Base-by-base conservation (phyloP, 495 filamentous ascomycete species). In the Schizothecium vesticola region DNA sequence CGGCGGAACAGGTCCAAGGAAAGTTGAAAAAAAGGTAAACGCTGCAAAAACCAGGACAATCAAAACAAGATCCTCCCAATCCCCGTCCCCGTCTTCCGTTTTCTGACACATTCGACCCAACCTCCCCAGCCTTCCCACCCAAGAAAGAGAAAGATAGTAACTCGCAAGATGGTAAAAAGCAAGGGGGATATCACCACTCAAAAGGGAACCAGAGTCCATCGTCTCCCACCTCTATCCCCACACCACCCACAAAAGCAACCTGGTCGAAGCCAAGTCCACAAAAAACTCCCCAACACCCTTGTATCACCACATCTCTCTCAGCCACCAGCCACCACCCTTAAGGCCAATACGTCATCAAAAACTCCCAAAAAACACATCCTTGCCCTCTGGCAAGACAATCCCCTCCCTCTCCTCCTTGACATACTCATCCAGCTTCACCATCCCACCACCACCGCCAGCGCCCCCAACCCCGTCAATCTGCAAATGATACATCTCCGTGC, bases 361-460 rank as follows among this genome's bases (percentile, higher is more conserved):
- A 56, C 69, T 72, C 12, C 76, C 72, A 64, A 78, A 80, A 59
- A 79, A 77, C 4, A 76, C 70, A 70, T 79, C 76, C 22, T 71
- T 51, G 16, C 43, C 69, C 31, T 74, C 66, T 8, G 69, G 73
- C 67, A 79, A 75, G 76, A 69, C 77, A 70, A 29, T 74, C 31
- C 66, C 69, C 65, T 60, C 67, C 23, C 61, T 28, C 23, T 72
- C 64, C 31, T 67, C 65, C 10, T 67, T 65, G 10, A 70, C 67
- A 13, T 61, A 58, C 21, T 67, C 56, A 13, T 64, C 67, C 55
- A 65, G 56, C 33, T 71, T 69, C 9, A 67, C 61, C 12, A 71
- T 8, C 4, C 43, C 43, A 3, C 43, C 43, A n/a, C 43, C 2
- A 19, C 43, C 19, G 0, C 6, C 43, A 8, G 10, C 10, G 10